phyloP scores from a whole-genome alignment of 331 rosid species.

The Quercus lobata region DNA sequence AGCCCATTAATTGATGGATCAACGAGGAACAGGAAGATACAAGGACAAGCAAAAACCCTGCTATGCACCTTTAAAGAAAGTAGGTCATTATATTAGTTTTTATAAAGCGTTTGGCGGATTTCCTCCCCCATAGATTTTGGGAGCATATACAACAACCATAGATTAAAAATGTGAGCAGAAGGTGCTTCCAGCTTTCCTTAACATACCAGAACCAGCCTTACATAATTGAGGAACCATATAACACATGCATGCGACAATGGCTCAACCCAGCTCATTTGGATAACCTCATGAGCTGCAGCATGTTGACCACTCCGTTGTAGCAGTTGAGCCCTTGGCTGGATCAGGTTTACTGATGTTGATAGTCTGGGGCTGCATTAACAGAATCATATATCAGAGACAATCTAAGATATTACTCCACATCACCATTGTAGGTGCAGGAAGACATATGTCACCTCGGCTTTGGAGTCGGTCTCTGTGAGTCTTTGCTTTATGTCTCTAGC shows the following conservation, averaged over 20 bases:
- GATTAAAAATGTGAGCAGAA: neutral
- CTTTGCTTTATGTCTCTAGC: constrained; percentile 32
- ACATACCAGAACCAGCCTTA: neutral
- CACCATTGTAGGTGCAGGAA: neutral
- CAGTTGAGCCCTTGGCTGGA: neutral
- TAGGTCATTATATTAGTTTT: constrained; percentile 1
- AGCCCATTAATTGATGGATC: neutral
- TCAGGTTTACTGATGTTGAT: constrained; percentile 22
- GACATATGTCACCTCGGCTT: constrained; percentile 1
- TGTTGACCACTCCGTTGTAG: neutral
- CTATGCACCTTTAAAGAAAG: neutral
- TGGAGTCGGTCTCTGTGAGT: constrained; percentile 17
- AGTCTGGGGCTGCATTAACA: constrained; percentile 17
- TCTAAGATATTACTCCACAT: neutral
- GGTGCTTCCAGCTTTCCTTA: constrained; percentile 1
- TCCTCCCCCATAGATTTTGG: neutral
- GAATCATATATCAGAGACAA: neutral
- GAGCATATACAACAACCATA: neutral
- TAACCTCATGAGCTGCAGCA: constrained; percentile 24
- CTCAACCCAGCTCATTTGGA: neutral
- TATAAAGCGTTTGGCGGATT: neutral
- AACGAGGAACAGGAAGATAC: neutral
- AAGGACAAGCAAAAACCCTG: neutral
- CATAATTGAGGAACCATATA: neutral
- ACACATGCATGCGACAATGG: neutral